Base-by-base conservation (phyloP, 2,329 filamentous ascomycete species). In the Lithohypha guttulata region DNA sequence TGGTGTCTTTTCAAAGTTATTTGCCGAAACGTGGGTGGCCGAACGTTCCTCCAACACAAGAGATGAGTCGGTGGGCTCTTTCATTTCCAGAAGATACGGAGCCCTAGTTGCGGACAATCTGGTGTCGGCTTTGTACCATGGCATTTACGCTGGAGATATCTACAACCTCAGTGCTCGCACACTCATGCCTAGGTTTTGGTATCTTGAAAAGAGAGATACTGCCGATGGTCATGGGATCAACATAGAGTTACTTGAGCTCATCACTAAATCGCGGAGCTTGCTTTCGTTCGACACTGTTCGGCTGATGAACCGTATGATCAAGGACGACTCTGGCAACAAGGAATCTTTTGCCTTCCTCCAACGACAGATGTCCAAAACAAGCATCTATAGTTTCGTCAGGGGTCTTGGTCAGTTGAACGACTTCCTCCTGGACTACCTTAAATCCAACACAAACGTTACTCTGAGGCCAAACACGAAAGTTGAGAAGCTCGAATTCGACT, bases 101-200 rank as follows among this genome's bases (percentile, higher is more conserved):
- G 63, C 68, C 15, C 58, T 65, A 22, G 47, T 82, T 5, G 75
- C 76, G 10, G 70, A 91, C 50, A 87, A 93, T 51, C 39, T 94
- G 13, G 61, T 77, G 5, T 94, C 85, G 4, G 85, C 79, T 1
- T 55, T 77, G 2, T 60, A 85, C 38, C 91, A 96, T 59, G 91
- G 91, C 28, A 85, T 96, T 42, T 94, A 93, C 59, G 91, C 87
- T 15, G 91, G 91, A 4, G 83, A 95, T 59, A 75, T 93, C 33
- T 77, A 83, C 57, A 71, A 80, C 55, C 66, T 96, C 35, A 94
- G 86, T 59, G 76, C 75, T 33, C 76, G 75, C 50, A 77, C 75
- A 35, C 64, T 82, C 27, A 55, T 80, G 26, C 62, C 79, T 7
- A 49, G 59, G 18, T 41, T 65, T 0, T 68, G 66, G 54, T 47